Conservation (phyloP, 2,329 filamentous ascomycete species). For the Verticillium albo-atrum region DNA sequence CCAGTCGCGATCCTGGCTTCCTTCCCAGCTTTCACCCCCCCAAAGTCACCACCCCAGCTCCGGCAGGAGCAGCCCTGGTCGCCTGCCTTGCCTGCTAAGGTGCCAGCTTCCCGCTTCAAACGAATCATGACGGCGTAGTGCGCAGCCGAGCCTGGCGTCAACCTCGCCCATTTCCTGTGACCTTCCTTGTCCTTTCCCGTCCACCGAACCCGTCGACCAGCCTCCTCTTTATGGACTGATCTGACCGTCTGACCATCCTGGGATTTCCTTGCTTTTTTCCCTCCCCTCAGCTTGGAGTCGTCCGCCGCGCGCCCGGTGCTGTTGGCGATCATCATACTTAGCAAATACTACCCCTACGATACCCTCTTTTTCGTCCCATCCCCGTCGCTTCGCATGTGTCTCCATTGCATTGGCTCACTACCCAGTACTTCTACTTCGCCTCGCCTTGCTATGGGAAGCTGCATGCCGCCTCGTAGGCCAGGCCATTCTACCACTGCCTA, state of each 20-base stretch:
- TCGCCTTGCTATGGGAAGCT: constrained; percentile 12
- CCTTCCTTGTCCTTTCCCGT: background rate
- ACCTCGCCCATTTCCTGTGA: constrained; percentile 11
- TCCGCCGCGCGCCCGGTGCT: constrained; percentile 4
- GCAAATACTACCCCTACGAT: background rate
- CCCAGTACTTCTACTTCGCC: background rate
- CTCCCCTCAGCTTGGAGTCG: constrained; percentile 5
- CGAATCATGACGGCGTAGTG: constrained; percentile 6
- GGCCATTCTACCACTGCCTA: constrained; percentile 6
- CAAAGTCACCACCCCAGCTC: background rate
- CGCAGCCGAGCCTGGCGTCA: constrained; percentile 7
- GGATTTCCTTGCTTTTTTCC: constrained; percentile 2
- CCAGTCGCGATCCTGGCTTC: background rate
- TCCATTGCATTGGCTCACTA: constrained; percentile 38
- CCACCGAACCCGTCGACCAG: background rate
- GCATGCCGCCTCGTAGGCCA: constrained; percentile 13
- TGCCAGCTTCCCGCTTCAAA: background rate
- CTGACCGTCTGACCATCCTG: constrained; percentile 4
- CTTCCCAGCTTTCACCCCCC: background rate
- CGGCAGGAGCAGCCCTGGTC: background rate
- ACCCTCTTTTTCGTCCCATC: background rate
- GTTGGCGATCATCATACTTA: background rate
- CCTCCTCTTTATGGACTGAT: background rate
- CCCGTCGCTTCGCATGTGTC: constrained; percentile 27
- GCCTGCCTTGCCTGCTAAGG: background rate